phyloP scores from a whole-genome alignment of 768 basidiomycete genomes.

The Leccinum aurantiacum region DNA sequence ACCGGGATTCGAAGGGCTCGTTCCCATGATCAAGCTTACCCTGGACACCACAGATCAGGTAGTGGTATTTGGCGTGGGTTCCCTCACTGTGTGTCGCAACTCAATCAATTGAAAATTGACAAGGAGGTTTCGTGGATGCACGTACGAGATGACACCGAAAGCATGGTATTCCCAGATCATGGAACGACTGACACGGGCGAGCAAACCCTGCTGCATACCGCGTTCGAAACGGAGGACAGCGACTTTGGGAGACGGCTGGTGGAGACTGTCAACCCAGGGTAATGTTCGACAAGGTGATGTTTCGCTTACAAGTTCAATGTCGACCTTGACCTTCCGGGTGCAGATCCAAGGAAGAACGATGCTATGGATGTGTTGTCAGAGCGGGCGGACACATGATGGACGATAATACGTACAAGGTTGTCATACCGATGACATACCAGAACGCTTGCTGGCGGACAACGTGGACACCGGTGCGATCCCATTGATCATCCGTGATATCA shows the following conservation, averaged over 20 bases:
- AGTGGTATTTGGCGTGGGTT: slow-evolving; percentile 71
- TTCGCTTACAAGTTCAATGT: slow-evolving; percentile 66
- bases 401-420: slow-evolving; percentile 54
- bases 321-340: slow-evolving; percentile 68
- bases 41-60: slow-evolving; percentile 80
- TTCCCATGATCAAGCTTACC: slow-evolving; percentile 30
- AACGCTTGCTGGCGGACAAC: slow-evolving; percentile 71
- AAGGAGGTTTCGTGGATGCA: slow-evolving; percentile 2
- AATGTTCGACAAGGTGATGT: neutral
- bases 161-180: slow-evolving; percentile 81
- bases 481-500: slow-evolving; percentile 51
- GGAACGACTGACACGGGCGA: slow-evolving; percentile 70
- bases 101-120: slow-evolving; percentile 10
- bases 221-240: slow-evolving; percentile 77
- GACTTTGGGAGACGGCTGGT: slow-evolving; percentile 74
- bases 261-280: slow-evolving; percentile 5
- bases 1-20: neutral
- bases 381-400: neutral
- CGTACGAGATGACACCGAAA: slow-evolving; percentile 76
- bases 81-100: slow-evolving; percentile 52
- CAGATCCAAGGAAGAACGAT: slow-evolving; percentile 76
- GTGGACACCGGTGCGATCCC: slow-evolving; percentile 54
- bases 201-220: slow-evolving; percentile 82
- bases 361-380: slow-evolving; percentile 35
- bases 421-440: slow-evolving; percentile 76